phyloP scores from a whole-genome alignment of 441 rosid species.

The Pelargonium cotyledonis region DNA sequence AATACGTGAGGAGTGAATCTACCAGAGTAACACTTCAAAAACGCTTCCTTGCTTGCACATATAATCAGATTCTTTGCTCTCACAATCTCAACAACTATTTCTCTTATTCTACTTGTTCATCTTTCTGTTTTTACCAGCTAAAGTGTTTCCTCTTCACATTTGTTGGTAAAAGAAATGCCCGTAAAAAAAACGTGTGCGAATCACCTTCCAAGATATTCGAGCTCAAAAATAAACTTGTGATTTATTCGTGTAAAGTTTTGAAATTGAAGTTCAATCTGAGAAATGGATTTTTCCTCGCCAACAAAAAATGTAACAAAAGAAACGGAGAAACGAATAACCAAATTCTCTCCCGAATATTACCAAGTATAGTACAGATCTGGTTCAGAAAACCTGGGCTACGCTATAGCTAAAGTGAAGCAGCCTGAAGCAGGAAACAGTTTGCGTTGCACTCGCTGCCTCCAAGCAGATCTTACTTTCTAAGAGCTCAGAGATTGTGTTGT shows the following conservation, averaged over 20 bases:
- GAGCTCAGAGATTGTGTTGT: background rate
- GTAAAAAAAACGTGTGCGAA: too few species aligned
- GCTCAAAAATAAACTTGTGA: background rate
- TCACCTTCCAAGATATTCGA: too few species aligned
- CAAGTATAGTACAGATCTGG: background rate
- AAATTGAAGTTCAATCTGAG: slow-evolving; percentile 1
- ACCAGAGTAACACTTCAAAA: background rate
- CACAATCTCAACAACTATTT: background rate
- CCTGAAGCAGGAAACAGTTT: too few species aligned
- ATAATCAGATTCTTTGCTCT: slow-evolving; percentile 3
- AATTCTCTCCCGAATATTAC: background rate
- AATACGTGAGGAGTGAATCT: background rate
- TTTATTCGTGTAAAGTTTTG: background rate
- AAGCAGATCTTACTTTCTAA: background rate
- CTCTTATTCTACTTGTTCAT: too few species aligned
- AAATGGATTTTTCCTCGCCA: background rate
- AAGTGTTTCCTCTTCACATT: too few species aligned
- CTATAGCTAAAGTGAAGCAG: background rate
- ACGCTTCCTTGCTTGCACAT: background rate
- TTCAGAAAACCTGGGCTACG: too few species aligned
- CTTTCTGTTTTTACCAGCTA: too few species aligned
- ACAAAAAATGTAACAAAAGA: background rate
- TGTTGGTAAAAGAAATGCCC: too few species aligned
- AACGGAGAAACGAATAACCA: slow-evolving; percentile 1
- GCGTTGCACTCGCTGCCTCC: background rate